Evolutionary conservation across 371 early-diverging fungal species (phyloP), one percentile per base, ranked within the genome.

Genomic region (Mucor velutinosus): DNA sequence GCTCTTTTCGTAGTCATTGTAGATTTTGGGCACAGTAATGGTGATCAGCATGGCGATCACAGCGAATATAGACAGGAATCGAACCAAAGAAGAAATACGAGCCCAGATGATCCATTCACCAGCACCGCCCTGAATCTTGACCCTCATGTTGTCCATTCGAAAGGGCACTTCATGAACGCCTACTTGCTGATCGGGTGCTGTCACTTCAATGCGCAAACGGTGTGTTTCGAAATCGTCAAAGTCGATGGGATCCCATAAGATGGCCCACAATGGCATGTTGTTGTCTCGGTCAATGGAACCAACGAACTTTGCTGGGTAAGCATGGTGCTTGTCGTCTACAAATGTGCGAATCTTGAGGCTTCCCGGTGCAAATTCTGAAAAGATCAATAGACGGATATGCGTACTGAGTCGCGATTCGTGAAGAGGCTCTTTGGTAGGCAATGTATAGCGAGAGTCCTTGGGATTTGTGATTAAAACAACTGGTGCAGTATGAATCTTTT

Each of bases 401-500:
- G 81, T 83, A 61, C 92, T 92, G 5, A 65, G 41, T 1, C 68
- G 75, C 29, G 91, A 89, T 29, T 84, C 70, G 27, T 80, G 63
- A 5, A 88, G 70, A 3, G 95, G 94, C 73, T 96, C 96, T 55
- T 89, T 91, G 17, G 74, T 66, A 4, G 89, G 89, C 39, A 94
- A 70, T 33, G 87, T 69, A 70, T 83, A 96, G 19, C 91, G 83
- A 0, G 90, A 87, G 67, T 96, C 95, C 67, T 96, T 94, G 10
- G 97, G 97, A 67, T 95, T 94, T 0, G 97, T 95, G 17, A 95
- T 86, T 12, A 97, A 78, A 19, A 96, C 79, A 4, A 94, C 78
- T 4, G 97, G 97, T n/a, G 89, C 58, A 6, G 58, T 86, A 60
- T 58, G 80, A 23, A 63, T n/a, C 43, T 56, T 60, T 32, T 53